Evolutionary conservation across 208 protist species (phyloP).

Genomic region (Plasmodiophora brassicae): DNA sequence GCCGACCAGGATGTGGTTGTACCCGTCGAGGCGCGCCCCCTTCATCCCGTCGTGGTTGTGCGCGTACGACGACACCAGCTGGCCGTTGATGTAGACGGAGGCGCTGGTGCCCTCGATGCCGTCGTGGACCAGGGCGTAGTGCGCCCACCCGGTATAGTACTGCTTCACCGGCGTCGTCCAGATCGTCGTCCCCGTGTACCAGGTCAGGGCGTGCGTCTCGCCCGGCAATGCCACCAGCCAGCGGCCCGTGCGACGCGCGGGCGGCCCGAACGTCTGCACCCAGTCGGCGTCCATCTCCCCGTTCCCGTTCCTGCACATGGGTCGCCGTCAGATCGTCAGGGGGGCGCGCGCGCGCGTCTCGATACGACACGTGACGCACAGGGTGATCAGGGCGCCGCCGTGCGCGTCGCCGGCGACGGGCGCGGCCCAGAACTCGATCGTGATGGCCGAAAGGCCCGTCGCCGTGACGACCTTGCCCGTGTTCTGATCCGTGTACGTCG

Average conservation of each 20-base stretch:
- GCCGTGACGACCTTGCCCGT: too few species aligned
- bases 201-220: too few species aligned
- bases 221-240: too few species aligned
- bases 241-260: too few species aligned
- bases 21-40: neutral
- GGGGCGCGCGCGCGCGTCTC: too few species aligned
- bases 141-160: neutral
- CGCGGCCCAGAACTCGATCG: neutral
- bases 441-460: neutral
- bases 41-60: neutral
- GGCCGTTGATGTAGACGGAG: neutral
- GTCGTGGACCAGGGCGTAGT: neutral
- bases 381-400: neutral
- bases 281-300: too few species aligned
- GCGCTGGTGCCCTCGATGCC: neutral
- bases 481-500: too few species aligned
- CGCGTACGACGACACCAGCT: neutral
- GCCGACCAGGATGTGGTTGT: neutral
- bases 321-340: too few species aligned
- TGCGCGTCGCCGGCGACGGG: neutral
- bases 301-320: too few species aligned
- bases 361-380: too few species aligned
- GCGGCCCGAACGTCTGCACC: too few species aligned
- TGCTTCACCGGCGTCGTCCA: neutral
- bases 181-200: too few species aligned